Evolutionary conservation across 2,329 filamentous ascomycete genomes (phyloP).

Genomic region (Microsporum ferrugineum): DNA sequence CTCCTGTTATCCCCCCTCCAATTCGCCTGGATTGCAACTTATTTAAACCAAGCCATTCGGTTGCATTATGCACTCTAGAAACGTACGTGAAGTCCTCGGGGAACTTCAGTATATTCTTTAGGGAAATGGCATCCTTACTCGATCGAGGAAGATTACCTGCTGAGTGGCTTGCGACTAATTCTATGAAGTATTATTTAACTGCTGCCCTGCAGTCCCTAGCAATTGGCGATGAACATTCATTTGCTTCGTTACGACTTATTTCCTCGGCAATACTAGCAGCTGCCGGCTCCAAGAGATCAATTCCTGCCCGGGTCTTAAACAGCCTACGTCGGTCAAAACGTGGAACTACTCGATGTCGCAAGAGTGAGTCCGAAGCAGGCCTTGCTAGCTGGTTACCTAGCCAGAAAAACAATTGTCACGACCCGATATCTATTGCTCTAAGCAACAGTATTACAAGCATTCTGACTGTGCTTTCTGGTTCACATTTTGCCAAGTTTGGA

Average conservation of each 20-base stretch:
- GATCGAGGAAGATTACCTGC: conserved; percentile 23
- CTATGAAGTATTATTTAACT: conserved; percentile 28
- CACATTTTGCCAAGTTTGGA: conserved; percentile 9
- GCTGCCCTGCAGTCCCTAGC: conserved; percentile 29
- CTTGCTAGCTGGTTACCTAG: neutral
- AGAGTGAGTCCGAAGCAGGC: neutral
- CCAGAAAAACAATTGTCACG: neutral
- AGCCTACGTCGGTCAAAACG: conserved; percentile 1
- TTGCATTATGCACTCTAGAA: conserved; percentile 24
- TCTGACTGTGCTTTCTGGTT: conserved; percentile 11
- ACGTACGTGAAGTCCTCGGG: conserved; percentile 18
- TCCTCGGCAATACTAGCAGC: conserved; percentile 5
- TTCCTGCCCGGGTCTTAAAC: neutral
- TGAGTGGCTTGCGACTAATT: conserved; percentile 32
- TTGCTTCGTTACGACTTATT: conserved; percentile 16
- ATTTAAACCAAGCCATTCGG: conserved; percentile 22
- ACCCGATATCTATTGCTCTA: conserved; percentile 8
- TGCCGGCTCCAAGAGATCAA: neutral
- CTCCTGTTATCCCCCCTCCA: conserved; percentile 17
- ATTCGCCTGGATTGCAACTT: conserved; percentile 15
- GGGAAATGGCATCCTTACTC: conserved; percentile 28
- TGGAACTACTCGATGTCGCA: neutral
- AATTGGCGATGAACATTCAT: conserved; percentile 24
- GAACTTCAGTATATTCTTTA: conserved; percentile 23
- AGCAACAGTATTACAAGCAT: conserved; percentile 15